These are phyloP conservation scores for Dendrobium officinale DNA, from an alignment of 106 monocot species.

Conservation along the genomic window DNA sequence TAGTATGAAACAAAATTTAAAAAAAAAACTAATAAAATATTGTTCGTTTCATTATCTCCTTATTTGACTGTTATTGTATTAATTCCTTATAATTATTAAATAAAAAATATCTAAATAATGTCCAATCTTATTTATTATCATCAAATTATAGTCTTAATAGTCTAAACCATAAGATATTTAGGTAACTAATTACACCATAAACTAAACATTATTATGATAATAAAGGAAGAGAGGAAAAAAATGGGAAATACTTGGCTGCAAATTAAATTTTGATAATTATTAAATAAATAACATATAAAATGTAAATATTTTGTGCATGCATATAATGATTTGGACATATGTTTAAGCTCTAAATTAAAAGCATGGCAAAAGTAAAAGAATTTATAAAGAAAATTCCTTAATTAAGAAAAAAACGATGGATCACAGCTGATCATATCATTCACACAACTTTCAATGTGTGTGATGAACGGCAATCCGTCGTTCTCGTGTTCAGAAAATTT, in stretches of 20 bases:
- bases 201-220: too few species aligned
- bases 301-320: background rate
- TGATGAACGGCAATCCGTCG: slow-evolving; percentile 1
- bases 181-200: too few species aligned
- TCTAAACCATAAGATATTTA: background rate
- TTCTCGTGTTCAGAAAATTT: background rate
- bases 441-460: background rate
- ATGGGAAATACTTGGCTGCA: background rate
- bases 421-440: background rate
- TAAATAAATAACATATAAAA: background rate
- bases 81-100: background rate
- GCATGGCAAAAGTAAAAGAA: background rate
- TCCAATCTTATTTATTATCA: background rate
- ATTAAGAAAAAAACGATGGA: background rate
- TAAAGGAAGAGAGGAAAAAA: background rate
- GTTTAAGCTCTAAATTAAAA: background rate
- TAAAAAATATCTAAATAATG: background rate
- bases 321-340: background rate
- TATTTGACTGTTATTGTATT: background rate
- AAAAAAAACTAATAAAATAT: background rate
- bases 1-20: background rate
- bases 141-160: background rate
- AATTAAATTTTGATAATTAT: background rate
- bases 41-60: background rate
- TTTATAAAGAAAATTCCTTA: background rate